Evolutionary conservation across 495 filamentous ascomycete species (phyloP).

Genomic region (Penicillium crystallinum): DNA sequence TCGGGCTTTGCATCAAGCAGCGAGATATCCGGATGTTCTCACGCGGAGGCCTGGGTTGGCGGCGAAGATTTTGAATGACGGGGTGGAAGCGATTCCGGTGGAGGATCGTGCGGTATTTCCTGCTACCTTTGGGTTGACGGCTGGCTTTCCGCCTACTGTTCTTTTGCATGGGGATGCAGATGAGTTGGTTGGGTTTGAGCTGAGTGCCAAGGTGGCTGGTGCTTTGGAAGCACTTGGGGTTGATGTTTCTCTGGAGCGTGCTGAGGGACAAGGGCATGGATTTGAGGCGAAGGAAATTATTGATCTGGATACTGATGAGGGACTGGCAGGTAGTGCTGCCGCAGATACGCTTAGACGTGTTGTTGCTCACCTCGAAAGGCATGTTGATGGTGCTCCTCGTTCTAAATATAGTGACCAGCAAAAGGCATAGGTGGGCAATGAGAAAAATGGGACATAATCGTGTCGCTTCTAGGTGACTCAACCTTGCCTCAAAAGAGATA

Average conservation of each 20-base stretch:
- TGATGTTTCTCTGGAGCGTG: slow-evolving; percentile 1
- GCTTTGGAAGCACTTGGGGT: not conserved
- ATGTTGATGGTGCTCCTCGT: too few species aligned
- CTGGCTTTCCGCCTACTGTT: slow-evolving; percentile 1
- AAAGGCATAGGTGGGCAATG: too few species aligned
- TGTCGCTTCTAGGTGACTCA: too few species aligned
- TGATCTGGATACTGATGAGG: not conserved
- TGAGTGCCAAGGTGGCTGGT: not conserved
- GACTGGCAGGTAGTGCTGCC: not conserved
- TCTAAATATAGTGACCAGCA: too few species aligned
- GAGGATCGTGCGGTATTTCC: slow-evolving; percentile 1
- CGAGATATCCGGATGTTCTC: not conserved
- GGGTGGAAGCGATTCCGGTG: not conserved
- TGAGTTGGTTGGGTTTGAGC: slow-evolving; percentile 3
- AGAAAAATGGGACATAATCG: too few species aligned
- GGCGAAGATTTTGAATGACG: not conserved
- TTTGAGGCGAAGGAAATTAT: not conserved
- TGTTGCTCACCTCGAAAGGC: not conserved
- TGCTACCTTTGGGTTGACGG: not conserved
- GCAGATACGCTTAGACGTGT: not conserved
- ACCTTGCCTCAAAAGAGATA: too few species aligned
- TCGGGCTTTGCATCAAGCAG: not conserved
- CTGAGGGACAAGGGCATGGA: slow-evolving; percentile 1
- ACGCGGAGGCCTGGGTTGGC: not conserved
- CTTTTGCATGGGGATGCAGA: slow-evolving; percentile 5